Percentiles rank a stretch among this genome's conserved stretches.
phyloP scores from a whole-genome alignment of 768 basidiomycete species.

The Psilocybe tampanensis region DNA sequence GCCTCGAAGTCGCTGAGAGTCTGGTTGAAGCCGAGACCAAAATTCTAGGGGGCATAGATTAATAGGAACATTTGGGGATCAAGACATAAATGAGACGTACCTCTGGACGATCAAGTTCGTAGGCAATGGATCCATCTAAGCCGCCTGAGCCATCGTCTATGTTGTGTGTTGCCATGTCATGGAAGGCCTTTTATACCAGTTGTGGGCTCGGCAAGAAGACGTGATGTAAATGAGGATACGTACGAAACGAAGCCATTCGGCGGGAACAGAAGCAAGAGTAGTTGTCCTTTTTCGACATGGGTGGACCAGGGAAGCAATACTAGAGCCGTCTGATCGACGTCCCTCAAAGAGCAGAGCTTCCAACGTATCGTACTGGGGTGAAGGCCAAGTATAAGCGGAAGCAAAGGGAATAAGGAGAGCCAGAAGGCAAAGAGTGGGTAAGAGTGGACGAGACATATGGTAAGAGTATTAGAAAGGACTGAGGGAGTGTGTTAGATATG shows the following conservation, averaged over 20 bases:
- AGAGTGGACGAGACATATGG: neutral
- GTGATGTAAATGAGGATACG: constrained; percentile 6
- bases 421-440: constrained; percentile 18
- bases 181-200: constrained; percentile 39
- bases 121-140: constrained; percentile 51
- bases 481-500: constrained; percentile 4
- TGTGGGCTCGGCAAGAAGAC: neutral
- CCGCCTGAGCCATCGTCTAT: constrained; percentile 48
- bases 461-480: neutral
- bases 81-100: constrained; percentile 25
- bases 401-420: constrained; percentile 20
- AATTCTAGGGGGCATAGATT: constrained; percentile 35
- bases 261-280: constrained; percentile 30
- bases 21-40: constrained; percentile 47
- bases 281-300: constrained; percentile 33
- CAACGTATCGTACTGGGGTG: constrained; percentile 37
- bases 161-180: constrained; percentile 52
- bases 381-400: constrained; percentile 35
- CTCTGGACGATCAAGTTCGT: constrained; percentile 44
- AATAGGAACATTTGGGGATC: neutral
- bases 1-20: constrained; percentile 43
- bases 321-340: constrained; percentile 32
- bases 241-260: constrained; percentile 40
- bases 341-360: constrained; percentile 36
- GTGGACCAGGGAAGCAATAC: constrained; percentile 33